A percentile compares a stretch with the other conserved stretches of the same genome.
Evolutionary conservation across 306 rosid genomes (phyloP).

Genomic region (Pueraria montana): DNA sequence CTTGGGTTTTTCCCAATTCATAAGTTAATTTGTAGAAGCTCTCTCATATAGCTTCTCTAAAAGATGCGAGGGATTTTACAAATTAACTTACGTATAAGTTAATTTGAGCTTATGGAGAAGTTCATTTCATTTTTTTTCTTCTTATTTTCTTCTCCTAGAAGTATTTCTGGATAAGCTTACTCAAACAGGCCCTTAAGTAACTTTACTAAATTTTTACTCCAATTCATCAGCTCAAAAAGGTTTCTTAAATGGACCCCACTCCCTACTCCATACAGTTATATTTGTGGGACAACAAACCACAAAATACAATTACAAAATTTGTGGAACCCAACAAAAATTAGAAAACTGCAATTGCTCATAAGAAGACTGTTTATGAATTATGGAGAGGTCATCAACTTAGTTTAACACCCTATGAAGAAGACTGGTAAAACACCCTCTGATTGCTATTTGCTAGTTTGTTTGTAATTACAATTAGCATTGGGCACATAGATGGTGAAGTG

Average conservation of each 20-base stretch:
- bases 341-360: not conserved
- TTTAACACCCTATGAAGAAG: not conserved
- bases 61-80: no score
- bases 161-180: no score
- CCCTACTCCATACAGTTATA: not conserved
- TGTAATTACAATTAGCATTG: slow-evolving; percentile 18
- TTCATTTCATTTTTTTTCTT: no score
- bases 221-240: no score
- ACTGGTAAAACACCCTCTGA: no score
- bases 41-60: no score
- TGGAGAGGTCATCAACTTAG: not conserved
- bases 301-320: not conserved
- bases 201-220: not conserved
- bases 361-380: not conserved
- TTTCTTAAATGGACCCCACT: no score
- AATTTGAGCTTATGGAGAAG: no score
- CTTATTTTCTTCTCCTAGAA: no score
- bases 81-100: no score
- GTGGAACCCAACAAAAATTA: not conserved
- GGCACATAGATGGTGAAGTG: not conserved
- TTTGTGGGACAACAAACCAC: not conserved
- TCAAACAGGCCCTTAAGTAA: not conserved
- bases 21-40: no score
- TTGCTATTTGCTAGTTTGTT: slow-evolving; percentile 17
- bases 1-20: no score